A percentile compares a stretch with the other conserved stretches of the same genome.
phyloP scores from a whole-genome alignment of 371 early-diverging fungal genomes.

The Catenaria anguillulae region DNA sequence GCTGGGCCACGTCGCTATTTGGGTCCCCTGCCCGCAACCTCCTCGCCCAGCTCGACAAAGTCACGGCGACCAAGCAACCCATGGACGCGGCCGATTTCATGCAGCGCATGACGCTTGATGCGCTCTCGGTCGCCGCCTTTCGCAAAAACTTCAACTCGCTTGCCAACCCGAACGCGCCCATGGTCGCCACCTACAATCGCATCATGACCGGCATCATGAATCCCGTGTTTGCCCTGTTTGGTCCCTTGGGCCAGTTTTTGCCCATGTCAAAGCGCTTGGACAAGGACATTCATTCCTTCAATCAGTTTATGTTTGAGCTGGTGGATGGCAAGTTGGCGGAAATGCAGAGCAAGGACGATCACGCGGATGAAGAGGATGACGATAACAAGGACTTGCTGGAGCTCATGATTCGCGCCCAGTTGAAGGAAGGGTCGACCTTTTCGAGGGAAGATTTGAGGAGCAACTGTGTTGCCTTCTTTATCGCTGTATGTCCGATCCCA shows the following conservation, averaged over 20 bases:
- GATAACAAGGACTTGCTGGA: not conserved
- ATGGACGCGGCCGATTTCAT: not conserved
- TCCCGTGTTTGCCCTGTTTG: not conserved
- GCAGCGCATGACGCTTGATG: constrained; percentile 4
- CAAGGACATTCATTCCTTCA: not conserved
- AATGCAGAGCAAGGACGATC: not conserved
- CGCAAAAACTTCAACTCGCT: not conserved
- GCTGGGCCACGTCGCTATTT: constrained; percentile 5
- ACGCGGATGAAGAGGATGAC: not conserved
- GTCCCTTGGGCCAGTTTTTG: not conserved
- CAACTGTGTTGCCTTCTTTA: not conserved
- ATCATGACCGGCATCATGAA: not conserved
- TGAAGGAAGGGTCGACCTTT: not conserved
- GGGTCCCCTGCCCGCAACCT: not conserved
- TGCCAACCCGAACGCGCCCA: not conserved
- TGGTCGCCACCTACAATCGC: not conserved
- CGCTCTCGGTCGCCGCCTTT: not conserved
- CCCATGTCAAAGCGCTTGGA: not conserved
- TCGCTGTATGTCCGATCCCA: not conserved
- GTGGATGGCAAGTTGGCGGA: not conserved
- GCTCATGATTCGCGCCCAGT: not conserved
- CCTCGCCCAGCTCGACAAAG: not conserved
- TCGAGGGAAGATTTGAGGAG: not conserved
- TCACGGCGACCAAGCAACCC: not conserved
- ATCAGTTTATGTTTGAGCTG: not conserved